Base-by-base conservation (phyloP, 148 eudicot species). In the Persicaria tinctoria region DNA sequence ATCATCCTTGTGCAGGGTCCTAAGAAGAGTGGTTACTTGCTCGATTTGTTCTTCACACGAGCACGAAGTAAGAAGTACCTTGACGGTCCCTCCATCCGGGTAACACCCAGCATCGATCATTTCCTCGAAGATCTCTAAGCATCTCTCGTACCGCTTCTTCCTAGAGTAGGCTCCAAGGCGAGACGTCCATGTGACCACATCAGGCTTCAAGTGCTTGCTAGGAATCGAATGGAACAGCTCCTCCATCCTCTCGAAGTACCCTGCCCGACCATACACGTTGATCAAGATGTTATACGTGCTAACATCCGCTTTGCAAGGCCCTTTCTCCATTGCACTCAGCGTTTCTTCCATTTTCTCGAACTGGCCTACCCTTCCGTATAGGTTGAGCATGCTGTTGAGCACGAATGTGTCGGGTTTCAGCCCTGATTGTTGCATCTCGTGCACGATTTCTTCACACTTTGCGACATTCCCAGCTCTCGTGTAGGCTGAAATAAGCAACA, bases 111-210 rank as follows among this genome's bases (percentile, higher is more conserved):
- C 76, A 74, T 85, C 90, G 8, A 93, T 91, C 97, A 93, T 93
- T 64, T 89, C 86, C 83, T 93, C 98, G 5, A 89, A 93, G 44
- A 93, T 93, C 59, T 91, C 88, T 10, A 91, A 47, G 76, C 98
- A 91, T 76, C 76, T 83, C 41, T 72, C 82, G 74, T 91, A 93
- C 73, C 78, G 87, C 78, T 93, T 91, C 87, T 93, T 93, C 77
- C 84, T 84, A 2, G 97, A 89, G 79, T 89, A 93, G 2, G 98
- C 97, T 54, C 98, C 98, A 59, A 93, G 73, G 16, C 97, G 85
- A 4, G 98, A 91, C 47, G 98, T 93, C 98, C 98, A 91, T 14
- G 92, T 93, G 84, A 88, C 86, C 20, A 91, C 97, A 38, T 93
- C 90, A 0, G 94, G 85, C 72, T 79, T 87, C 87, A 93, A 78